phyloP scores from a whole-genome alignment of 1,139 yeast species.

The Kodamaea arcana region DNA sequence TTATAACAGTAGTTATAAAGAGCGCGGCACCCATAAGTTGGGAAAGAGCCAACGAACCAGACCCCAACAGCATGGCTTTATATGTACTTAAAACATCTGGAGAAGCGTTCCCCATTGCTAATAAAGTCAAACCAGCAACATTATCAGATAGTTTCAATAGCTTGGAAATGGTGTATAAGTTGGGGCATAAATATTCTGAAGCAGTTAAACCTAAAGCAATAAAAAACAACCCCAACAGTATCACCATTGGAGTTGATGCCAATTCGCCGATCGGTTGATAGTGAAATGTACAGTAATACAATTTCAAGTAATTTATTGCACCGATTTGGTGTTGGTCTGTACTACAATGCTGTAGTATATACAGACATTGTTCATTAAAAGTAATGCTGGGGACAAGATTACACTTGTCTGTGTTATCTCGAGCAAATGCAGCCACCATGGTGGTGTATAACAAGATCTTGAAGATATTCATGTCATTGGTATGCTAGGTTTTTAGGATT shows the following conservation, averaged over 20 bases:
- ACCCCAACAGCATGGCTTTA: slow-evolving; percentile 66
- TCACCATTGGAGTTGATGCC: slow-evolving; percentile 14
- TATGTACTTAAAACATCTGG: slow-evolving; percentile 87
- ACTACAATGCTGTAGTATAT: slow-evolving; percentile 36
- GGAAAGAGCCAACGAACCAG: slow-evolving; percentile 78
- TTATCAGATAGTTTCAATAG: slow-evolving; percentile 66
- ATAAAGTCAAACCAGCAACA: slow-evolving; percentile 78
- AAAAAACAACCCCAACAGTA: slow-evolving; percentile 42
- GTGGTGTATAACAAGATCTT: neutral
- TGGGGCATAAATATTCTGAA: slow-evolving; percentile 72
- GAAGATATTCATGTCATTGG: neutral
- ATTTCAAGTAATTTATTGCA: slow-evolving; percentile 13
- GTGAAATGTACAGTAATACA: slow-evolving; percentile 16
- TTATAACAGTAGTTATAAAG: slow-evolving; percentile 69
- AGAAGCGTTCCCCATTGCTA: slow-evolving; percentile 89
- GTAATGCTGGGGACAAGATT: slow-evolving; percentile 18
- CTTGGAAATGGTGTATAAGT: slow-evolving; percentile 58
- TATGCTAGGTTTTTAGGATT: neutral
- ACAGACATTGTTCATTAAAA: slow-evolving; percentile 39
- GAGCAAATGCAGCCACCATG: neutral
- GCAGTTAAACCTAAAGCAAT: slow-evolving; percentile 69
- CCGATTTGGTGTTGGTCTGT: slow-evolving; percentile 25
- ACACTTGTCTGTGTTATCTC: slow-evolving; percentile 6
- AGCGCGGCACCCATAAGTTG: slow-evolving; percentile 84
- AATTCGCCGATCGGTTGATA: slow-evolving; percentile 3